Percentiles rank a stretch among this genome's conserved stretches.
Evolutionary conservation across 768 basidiomycete species (phyloP).

Genomic region (Panaeolus cyanescens): DNA sequence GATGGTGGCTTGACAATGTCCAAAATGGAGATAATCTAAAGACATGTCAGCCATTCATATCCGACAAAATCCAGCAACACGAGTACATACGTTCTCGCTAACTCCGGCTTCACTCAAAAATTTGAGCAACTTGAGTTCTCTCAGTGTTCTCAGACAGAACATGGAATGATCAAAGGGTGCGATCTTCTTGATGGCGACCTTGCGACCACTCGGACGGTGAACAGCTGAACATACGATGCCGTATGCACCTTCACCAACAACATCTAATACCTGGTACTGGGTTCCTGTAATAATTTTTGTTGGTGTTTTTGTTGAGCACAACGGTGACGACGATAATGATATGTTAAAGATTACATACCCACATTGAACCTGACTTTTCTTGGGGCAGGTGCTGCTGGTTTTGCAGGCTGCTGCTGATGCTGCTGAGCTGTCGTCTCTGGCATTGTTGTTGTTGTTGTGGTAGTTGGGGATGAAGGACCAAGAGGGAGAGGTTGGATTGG

Average conservation of each 20-base stretch:
- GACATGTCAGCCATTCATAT: not conserved
- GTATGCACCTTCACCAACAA: conserved; percentile 90
- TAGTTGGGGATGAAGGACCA: conserved; percentile 15
- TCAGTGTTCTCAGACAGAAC: conserved; percentile 85
- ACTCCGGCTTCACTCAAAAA: conserved; percentile 87
- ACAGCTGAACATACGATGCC: conserved; percentile 95
- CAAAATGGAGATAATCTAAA: conserved; percentile 85
- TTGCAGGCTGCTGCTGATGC: conserved; percentile 32
- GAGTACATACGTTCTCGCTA: conserved; percentile 73
- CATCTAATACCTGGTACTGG: conserved; percentile 84
- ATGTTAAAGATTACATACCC: conserved; percentile 41
- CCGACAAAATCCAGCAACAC: not conserved
- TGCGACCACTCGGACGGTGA: conserved; percentile 82
- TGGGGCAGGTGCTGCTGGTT: conserved; percentile 54
- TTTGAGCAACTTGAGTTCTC: conserved; percentile 91
- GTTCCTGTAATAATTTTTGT: conserved; percentile 45
- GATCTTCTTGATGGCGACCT: conserved; percentile 97
- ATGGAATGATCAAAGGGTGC: conserved; percentile 93
- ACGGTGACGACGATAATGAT: conserved; percentile 4
- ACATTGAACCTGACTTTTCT: conserved; percentile 91
- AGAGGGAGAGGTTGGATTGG: conserved; percentile 1
- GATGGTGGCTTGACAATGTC: conserved; percentile 84
- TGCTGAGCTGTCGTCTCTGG: conserved; percentile 26
- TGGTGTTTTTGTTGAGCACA: conserved; percentile 7
- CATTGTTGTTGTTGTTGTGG: conserved; percentile 20